These are phyloP conservation scores for Ustilaginoidea virens DNA, from an alignment of 2,329 filamentous ascomycete genomes.

Conservation along the genomic window DNA sequence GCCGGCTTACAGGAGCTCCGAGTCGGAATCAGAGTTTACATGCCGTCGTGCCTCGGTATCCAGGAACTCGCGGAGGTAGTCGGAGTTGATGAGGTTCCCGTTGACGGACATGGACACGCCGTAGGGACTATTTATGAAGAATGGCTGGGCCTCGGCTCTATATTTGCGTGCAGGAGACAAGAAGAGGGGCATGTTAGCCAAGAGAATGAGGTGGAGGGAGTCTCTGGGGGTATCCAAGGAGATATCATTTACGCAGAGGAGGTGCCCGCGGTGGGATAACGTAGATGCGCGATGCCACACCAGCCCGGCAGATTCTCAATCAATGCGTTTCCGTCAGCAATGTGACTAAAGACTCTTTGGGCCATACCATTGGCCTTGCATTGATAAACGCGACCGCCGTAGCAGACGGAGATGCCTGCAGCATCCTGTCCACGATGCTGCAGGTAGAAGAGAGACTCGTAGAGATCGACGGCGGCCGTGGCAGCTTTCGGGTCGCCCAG, in stretches of 20 bases:
- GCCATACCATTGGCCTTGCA: slow-evolving; percentile 49
- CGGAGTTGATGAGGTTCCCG: slow-evolving; percentile 71
- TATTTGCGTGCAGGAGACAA: slow-evolving; percentile 2
- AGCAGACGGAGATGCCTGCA: slow-evolving; percentile 64
- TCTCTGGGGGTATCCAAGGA: too few relatives aligned
- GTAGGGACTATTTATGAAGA: slow-evolving; percentile 74
- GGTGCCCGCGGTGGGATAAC: slow-evolving; percentile 82
- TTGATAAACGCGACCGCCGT: slow-evolving; percentile 71
- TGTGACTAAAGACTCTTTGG: slow-evolving; percentile 52
- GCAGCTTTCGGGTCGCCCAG: slow-evolving; percentile 18
- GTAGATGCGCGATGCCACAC: slow-evolving; percentile 69
- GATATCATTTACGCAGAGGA: slow-evolving; percentile 30
- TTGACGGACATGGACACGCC: slow-evolving; percentile 74
- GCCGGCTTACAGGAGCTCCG: slow-evolving; percentile 31
- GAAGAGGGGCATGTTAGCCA: too few relatives aligned
- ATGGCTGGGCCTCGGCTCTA: slow-evolving; percentile 79
- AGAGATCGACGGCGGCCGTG: slow-evolving; percentile 45
- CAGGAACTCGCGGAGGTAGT: slow-evolving; percentile 52
- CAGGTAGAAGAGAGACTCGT: slow-evolving; percentile 57
- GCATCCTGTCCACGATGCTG: slow-evolving; percentile 65
- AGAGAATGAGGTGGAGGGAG: too few relatives aligned
- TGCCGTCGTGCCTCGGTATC: slow-evolving; percentile 70
- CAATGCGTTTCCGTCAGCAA: slow-evolving; percentile 60
- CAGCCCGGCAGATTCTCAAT: slow-evolving; percentile 48
- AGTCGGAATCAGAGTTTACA: slow-evolving; percentile 83